Conservation (phyloP, 2,329 filamentous ascomycete species). For the Ceratocystis lukuohia region DNA sequence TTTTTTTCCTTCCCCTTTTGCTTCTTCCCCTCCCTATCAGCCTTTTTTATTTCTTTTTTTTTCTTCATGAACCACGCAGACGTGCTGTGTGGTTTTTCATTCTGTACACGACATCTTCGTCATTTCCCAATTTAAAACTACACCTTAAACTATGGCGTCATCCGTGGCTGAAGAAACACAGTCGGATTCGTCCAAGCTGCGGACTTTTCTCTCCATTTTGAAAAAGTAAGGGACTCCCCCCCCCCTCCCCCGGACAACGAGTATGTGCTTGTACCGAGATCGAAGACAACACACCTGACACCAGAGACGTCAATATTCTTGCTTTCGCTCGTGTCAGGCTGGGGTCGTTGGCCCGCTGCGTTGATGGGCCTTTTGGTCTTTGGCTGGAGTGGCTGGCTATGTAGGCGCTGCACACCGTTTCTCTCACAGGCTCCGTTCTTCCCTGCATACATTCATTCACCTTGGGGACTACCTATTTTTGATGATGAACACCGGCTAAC, state of each 20-base stretch:
- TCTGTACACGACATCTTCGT: neutral
- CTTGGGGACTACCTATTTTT: neutral
- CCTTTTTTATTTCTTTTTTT: neutral
- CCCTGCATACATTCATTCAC: neutral
- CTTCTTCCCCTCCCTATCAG: neutral
- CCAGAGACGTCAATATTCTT: neutral
- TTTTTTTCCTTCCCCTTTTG: neutral
- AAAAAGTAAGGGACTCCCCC: constrained; percentile 17
- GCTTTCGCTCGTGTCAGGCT: neutral
- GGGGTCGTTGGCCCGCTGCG: neutral
- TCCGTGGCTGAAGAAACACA: constrained; percentile 16
- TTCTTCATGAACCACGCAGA: neutral
- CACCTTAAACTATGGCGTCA: constrained; percentile 14
- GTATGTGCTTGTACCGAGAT: neutral
- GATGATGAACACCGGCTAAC: neutral
- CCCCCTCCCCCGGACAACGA: neutral
- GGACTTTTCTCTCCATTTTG: constrained; percentile 18
- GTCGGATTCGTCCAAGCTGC: constrained; percentile 16
- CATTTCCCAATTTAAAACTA: neutral
- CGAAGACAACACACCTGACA: neutral
- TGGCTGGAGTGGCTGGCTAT: neutral
- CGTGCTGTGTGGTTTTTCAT: neutral
- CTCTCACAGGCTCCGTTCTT: neutral
- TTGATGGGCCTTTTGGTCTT: neutral
- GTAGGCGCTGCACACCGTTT: neutral